Evolutionary conservation across 805 yeast species (phyloP), one percentile per base, ranked within the genome.

Genomic region (Metschnikowia koreensis): DNA sequence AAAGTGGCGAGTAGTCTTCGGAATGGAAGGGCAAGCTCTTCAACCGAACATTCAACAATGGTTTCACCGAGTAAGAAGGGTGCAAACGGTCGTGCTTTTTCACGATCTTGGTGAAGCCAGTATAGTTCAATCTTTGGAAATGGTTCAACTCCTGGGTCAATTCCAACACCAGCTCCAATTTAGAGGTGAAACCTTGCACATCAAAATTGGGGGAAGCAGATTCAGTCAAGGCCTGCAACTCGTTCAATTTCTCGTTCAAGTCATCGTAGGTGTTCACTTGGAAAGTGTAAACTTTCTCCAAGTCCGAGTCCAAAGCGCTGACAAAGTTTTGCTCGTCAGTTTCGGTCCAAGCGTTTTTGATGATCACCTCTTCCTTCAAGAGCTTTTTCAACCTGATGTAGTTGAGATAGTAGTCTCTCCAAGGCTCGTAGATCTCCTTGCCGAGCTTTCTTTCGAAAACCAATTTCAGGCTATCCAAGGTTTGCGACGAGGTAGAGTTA

Each of bases 41-140:
- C 70, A 94, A 77, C 61, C 99, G 80, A 29, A 93, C 97, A 58
- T 89, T 89, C 61, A 94, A 75, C 60, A 94, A 73, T 0, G 98
- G 96, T 66, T 83, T 86, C 26, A 93, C 97, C n/a, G 94, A 86
- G 69, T 87, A 94, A 57, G 82, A 79, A 33, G 91, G 81, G 69
- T 92, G 97, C 57, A 93, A 69, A 48, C 97, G 82, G 71, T 94
- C 98, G 66, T 94, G 99, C 71, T 93, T 93, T 74, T 93, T 92
- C 58, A 92, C 97, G 60, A 94, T 89, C 67, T 94, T 94, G 62
- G 84, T 80, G 72, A 94, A 93, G 1, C 97, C 99, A 12, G 99
- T 93, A 74, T 86, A 94, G 71, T 94, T 94, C 60, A 93, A 71
- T 63, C 99, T 80, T 40, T 96, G 86, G 72, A 94, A 94, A 65